Base-by-base conservation (phyloP, 331 rosid species). In the Erythrophleum ivorense region DNA sequence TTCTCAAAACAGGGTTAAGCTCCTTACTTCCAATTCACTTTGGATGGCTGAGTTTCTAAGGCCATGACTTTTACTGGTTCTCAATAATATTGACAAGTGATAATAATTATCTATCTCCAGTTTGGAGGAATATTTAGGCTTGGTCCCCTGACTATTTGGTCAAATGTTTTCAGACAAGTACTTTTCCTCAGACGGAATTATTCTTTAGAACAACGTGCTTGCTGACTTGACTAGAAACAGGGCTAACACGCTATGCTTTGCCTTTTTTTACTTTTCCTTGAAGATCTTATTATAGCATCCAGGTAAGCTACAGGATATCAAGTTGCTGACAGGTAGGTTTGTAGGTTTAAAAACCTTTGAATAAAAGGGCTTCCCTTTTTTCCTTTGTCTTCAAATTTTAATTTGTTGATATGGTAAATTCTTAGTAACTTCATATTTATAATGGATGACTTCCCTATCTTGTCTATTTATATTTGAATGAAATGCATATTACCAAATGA, bases 111-210 rank as follows among this genome's bases (percentile, higher is more conserved):
- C 69, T 75, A 36, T 41, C 29, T 36, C 73, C 8, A 12, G 38
- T 19, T 40, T 57, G 19, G 50, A 41, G 57, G 55, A 55, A 10
- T n/a, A 57, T 24, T 24, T 24, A 24, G 68, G 54, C 13, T 19
- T 19, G 3, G 40, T 21, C 54, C 29, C 38, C 53, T 72, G 5
- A 50, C 15, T 57, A 40, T 43, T 36, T 6, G 21, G 54, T 57
- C 62, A 55, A 36, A 7, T 75, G 57, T 58, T 59, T 43, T 43
- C 70, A 75, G 57, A 58, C 64, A 55, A 55, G 62, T 11, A 62
- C 40, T 31, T 62, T 29, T 62, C 31, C 18, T 9, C 31, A n/a
- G 68, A 62, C 12, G 12, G 18, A 29, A 29, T 62, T 11, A 62
- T 13, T 62, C n/a, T 62, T 62, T 31, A 62, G 43, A 62, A 31